Base-by-base conservation (phyloP, 257 asterid genomes). In the Craterostigma plantagineum region DNA sequence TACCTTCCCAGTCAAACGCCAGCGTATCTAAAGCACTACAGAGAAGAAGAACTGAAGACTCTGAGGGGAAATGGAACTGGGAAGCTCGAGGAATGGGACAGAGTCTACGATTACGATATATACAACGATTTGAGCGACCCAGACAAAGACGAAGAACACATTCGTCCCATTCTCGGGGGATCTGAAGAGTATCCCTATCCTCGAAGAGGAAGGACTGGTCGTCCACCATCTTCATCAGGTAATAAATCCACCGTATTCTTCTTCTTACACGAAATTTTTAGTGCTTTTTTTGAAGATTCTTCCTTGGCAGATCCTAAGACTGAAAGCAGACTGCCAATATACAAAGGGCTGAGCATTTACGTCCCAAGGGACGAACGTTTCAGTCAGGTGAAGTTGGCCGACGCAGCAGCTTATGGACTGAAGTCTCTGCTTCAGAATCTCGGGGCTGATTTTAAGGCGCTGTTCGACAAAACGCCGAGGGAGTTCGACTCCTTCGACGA, bases 361-460 rank as follows among this genome's bases (percentile, higher is more conserved):
- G 77, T 72, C 13, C 95, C 95, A 2, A 67, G 93, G 52, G 95
- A 84, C 33, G 95, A 84, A 68, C 61, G 69, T 42, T 79, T 76
- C 48, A 81, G 91, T 33, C 71, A 74, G 43, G 12, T 80, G 61
- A 79, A 84, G 71, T 61, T 79, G 79, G 59, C 92, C 14, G 92
- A 84, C 54, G 67, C 72, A 45, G 72, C 71, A 14, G 86, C 76
- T 3, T 71, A 79, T 53, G 87, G 76, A 11, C 63, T 79, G 10
- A 84, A 79, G 62, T 60, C 84, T 4, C 51, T 79, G 18, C 62
- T 66, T 46, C 93, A 84, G 57, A 59, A 76, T 51, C 62, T 76
- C 15, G 58, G 65, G 14, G 91, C 87, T 0, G 95, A 76, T 66
- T 57, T 84, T 14, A 46, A 56, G 67, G 76, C 70, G 39, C 62